A percentile compares a stretch with the other conserved stretches of the same genome.
Evolutionary conservation across 257 asterid genomes (phyloP).

Genomic region (Plantago ovata): DNA sequence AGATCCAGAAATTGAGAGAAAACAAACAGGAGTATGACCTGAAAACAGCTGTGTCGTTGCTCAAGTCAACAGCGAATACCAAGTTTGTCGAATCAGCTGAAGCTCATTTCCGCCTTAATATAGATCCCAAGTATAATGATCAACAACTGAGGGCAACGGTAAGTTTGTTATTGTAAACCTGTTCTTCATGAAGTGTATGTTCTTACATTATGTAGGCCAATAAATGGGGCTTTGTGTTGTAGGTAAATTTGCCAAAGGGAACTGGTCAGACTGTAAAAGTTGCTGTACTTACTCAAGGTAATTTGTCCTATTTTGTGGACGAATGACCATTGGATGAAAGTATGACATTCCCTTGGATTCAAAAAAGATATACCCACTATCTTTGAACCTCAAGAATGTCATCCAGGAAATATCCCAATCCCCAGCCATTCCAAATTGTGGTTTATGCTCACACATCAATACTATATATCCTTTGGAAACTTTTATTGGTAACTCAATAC

Average conservation of each 20-base stretch:
- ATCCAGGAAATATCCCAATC: too few relatives aligned
- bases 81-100: slow-evolving; percentile 87
- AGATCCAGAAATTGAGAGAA: slow-evolving; percentile 80
- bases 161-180: slow-evolving; percentile 28
- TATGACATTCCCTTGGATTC: too few relatives aligned
- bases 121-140: slow-evolving; percentile 95
- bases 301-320: slow-evolving; percentile 15
- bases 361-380: too few relatives aligned
- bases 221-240: slow-evolving; percentile 18
- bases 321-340: neutral
- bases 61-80: slow-evolving; percentile 67
- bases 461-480: too few relatives aligned
- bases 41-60: slow-evolving; percentile 67
- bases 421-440: too few relatives aligned
- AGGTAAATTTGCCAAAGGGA: slow-evolving; percentile 98
- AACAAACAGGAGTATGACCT: slow-evolving; percentile 82
- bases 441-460: too few relatives aligned
- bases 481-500: too few relatives aligned
- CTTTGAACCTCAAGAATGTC: too few relatives aligned
- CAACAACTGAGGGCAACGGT: slow-evolving; percentile 98
- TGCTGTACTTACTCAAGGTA: slow-evolving; percentile 98
- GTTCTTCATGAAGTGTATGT: slow-evolving; percentile 2
- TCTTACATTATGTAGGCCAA: neutral
- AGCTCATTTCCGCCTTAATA: slow-evolving; percentile 97
- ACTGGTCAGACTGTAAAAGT: slow-evolving; percentile 91